Evolutionary conservation across 2,329 filamentous ascomycete genomes (phyloP), one percentile per base, ranked within the genome.

Genomic region (Cladophialophora chaetospira): DNA sequence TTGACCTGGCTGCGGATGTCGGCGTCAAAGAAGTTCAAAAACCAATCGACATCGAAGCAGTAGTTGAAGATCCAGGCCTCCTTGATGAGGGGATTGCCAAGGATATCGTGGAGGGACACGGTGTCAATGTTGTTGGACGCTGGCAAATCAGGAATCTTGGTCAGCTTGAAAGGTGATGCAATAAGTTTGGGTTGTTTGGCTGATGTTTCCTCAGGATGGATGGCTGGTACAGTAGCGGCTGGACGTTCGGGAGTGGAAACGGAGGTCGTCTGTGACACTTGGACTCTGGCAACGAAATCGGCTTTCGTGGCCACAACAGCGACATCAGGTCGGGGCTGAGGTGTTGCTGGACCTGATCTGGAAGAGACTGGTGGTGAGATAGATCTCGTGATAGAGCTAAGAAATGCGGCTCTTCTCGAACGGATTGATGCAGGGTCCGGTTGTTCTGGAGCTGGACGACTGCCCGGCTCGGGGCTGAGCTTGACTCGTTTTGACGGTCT

Each of bases 21-120:
- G 13, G 72, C 66, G 61, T 87, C 83, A 57, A 87, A 79, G n/a
- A 79, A 75, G 17, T 67, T 66, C 81, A 86, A 83, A 0, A 86
- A 66, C 67, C 84, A 87, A 54, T 85, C 79, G 21, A 87, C 67
- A 66, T 82, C 76, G 64, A 80, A 78, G 6, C 80, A 70, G 62
- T 78, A 82, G 57, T 83, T 82, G 65, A 83, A 83, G 42, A 81
- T 74, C 80, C 80, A 83, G 55, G 78, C 80, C 69, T 82, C 79
- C 35, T 81, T 80, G 53, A 94, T 89, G 60, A 91, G 76, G 0
- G 88, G 88, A 68, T 91, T 85, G 0, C 88, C 84, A 1, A 95
- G 77, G 4, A 95, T 78, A 56, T 90, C 87, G 3, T 75, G 73
- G 8, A 94, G 75, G 1, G 77, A 79, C 29, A 93, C 72, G 0